Evolutionary conservation across 148 eudicot genomes (phyloP), one percentile per base, ranked within the genome.

Genomic region (Hydrangea macrophylla): DNA sequence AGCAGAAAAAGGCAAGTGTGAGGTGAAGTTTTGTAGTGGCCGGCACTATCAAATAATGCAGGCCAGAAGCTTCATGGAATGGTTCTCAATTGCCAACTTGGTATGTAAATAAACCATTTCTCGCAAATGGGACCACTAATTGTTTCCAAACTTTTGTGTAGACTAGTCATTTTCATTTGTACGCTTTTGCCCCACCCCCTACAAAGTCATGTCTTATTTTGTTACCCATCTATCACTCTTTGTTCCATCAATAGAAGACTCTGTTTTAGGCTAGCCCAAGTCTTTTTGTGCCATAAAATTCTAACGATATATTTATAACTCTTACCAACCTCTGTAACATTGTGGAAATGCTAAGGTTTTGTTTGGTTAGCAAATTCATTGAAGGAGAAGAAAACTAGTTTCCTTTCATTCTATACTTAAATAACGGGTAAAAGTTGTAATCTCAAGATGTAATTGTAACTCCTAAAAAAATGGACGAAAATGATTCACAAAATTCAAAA

Each of bases 1-100:
- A 58, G 37, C 12, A 58, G 63, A 20, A 58, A n/a, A 69, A 28
- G 37, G 55, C 27, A 58, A 58, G n/a, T n/a, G n/a, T n/a, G n/a
- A n/a, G 60, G n/a, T 12, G n/a, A 26, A 6, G 7, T 12, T 27
- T 57, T 8, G 2, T 57, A 57, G 60, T 57, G 60, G 60, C 60
- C 32, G 35, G 60, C 60, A 53, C 56, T 53, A 53, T 53, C 23
- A 18, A 23, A 5, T 22, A 10, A 23, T 55, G 59, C 59, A 55
- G 31, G 28, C 31, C 6, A 56, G 33, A 26, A 57, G 33, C n/a
- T 57, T 57, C 36, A 0, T 26, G 35, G 1, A 57, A 57, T 28
- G 60, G 60, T 57, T 13, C 33, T 3, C 11, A 27, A 4, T 56
- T 56, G 51, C 1, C 20, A 12, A 44, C 1, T 0, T 44, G 51